Percentiles rank a stretch among this genome's conserved stretches.
Evolutionary conservation across 495 filamentous ascomycete genomes (phyloP).

Genomic region (Daldinia grandis): DNA sequence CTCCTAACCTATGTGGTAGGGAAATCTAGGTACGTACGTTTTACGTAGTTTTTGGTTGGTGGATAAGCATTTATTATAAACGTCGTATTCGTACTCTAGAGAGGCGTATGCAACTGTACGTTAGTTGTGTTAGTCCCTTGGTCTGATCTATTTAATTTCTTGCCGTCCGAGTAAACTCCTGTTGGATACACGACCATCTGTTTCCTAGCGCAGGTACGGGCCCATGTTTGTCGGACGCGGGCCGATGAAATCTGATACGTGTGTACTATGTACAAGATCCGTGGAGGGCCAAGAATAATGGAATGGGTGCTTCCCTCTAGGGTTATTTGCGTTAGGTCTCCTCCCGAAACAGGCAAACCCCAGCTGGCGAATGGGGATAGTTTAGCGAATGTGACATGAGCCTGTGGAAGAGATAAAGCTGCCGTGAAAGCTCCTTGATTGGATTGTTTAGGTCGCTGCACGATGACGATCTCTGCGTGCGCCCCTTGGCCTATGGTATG

Average conservation of each 20-base stretch:
- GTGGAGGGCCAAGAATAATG: constrained; percentile 18
- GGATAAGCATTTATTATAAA: background rate
- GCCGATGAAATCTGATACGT: constrained; percentile 28
- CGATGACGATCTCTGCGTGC: constrained; percentile 40
- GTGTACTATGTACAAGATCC: constrained; percentile 4
- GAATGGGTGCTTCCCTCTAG: background rate
- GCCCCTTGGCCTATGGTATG: constrained; percentile 18
- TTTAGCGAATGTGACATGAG: constrained; percentile 35
- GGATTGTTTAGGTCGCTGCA: constrained; percentile 27
- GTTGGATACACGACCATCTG: background rate
- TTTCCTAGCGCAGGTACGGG: background rate
- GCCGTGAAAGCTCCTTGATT: constrained; percentile 37
- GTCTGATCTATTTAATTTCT: background rate
- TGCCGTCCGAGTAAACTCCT: background rate
- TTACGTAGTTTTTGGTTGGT: background rate
- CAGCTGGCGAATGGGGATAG: constrained; percentile 13
- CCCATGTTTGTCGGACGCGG: constrained; percentile 15
- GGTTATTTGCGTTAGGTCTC: background rate
- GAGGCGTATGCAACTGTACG: background rate
- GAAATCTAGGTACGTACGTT: no score
- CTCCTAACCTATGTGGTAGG: no score
- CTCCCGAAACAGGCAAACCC: constrained; percentile 19
- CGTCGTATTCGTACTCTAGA: background rate
- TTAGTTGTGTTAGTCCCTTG: background rate
- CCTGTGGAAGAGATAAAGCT: constrained; percentile 16